A percentile compares a stretch with the other conserved stretches of the same genome.
phyloP scores from a whole-genome alignment of 2,329 filamentous ascomycete species.

The Capronia americana region DNA sequence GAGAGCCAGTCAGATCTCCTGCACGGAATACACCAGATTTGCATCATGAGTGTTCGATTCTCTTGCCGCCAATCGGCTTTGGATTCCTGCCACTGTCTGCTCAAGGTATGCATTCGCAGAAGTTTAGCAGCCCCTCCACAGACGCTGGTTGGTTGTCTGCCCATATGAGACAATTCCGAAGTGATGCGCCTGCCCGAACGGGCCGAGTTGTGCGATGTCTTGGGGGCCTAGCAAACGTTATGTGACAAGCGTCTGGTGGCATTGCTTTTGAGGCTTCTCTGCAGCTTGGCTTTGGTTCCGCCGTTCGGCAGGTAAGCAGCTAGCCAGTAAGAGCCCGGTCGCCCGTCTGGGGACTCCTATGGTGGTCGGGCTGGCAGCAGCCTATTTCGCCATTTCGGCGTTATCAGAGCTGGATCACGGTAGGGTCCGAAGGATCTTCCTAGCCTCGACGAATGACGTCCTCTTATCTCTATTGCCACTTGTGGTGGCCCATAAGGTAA shows the following conservation, averaged over 20 bases:
- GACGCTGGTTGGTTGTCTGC: neutral
- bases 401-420: neutral
- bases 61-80: conserved; percentile 4
- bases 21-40: conserved; percentile 1
- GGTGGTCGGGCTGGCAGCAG: neutral
- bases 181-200: neutral
- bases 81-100: neutral
- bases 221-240: neutral
- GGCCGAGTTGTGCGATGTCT: neutral
- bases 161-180: neutral
- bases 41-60: neutral
- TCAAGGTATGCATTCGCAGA: neutral
- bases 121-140: neutral
- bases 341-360: neutral
- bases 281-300: conserved; percentile 1
- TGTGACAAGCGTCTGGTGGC: conserved; percentile 21
- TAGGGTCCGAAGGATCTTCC: neutral
- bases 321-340: neutral
- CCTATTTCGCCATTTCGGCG: neutral
- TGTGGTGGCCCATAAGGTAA: conserved; percentile 4
- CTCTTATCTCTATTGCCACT: conserved; percentile 19
- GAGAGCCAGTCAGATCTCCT: conserved; percentile 5
- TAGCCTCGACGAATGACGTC: neutral
- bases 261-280: conserved; percentile 19
- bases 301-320: neutral